Conservation (phyloP, 306 rosid genomes). For the Casuarina glauca region DNA sequence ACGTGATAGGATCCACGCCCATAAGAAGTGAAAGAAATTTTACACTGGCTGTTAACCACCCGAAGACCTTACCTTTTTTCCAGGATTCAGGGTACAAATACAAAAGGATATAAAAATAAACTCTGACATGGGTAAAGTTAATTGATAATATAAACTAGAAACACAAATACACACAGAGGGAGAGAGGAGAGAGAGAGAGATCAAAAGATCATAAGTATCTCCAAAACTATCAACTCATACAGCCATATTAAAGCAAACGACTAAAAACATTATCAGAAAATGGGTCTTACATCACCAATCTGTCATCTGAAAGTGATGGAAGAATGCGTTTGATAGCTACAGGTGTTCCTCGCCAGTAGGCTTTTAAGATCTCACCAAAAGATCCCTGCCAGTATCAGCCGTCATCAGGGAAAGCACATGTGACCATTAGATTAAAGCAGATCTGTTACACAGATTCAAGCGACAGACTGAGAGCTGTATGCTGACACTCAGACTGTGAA, state of each 20-base stretch:
- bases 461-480: slow-evolving; percentile 3
- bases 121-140: too few relatives aligned
- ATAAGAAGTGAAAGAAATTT: background rate
- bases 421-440: background rate
- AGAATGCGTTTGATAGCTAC: slow-evolving; percentile 90
- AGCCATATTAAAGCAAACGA: background rate
- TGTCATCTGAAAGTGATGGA: slow-evolving; percentile 87
- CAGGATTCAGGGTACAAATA: background rate
- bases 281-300: slow-evolving; percentile 85
- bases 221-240: background rate
- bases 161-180: background rate
- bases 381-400: slow-evolving; percentile 63
- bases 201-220: background rate
- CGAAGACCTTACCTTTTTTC: background rate
- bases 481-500: background rate
- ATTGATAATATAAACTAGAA: background rate
- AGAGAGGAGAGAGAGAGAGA: background rate
- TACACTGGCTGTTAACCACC: background rate
- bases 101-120: background rate
- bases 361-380: slow-evolving; percentile 86
- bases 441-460: slow-evolving; percentile 9
- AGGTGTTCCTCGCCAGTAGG: slow-evolving; percentile 92
- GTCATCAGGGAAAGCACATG: slow-evolving; percentile 5
- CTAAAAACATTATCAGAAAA: slow-evolving; percentile 15
- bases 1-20: background rate